Evolutionary conservation across 169 alveolate genomes (phyloP).

Genomic region (Miamiensis avidus): DNA sequence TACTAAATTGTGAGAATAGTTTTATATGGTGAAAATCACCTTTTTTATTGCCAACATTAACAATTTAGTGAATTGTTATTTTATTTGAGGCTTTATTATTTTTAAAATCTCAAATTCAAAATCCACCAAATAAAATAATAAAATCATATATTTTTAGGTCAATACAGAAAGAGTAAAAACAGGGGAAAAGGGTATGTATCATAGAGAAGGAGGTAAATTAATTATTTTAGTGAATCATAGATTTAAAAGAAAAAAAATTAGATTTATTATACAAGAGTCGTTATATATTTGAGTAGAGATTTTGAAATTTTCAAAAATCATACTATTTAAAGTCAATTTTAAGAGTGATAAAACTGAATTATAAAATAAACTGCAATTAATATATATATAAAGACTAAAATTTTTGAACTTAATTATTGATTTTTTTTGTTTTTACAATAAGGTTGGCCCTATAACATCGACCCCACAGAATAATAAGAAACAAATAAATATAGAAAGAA

Average conservation of each 20-base stretch:
- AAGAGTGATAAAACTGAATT: constrained; percentile 38
- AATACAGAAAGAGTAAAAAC: constrained; percentile 87
- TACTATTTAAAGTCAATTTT: constrained; percentile 44
- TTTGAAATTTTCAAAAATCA: constrained; percentile 37
- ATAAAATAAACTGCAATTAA: constrained; percentile 31
- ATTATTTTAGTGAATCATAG: background rate
- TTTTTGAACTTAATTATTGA: too few species aligned
- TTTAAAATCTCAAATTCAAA: background rate
- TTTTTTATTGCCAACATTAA: too few species aligned
- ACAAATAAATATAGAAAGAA: constrained; percentile 85
- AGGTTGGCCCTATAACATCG: constrained; percentile 94
- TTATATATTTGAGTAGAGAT: background rate
- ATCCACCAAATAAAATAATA: background rate
- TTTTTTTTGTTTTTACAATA: constrained; percentile 42
- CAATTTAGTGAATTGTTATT: too few species aligned
- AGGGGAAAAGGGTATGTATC: constrained; percentile 84
- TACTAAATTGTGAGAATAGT: too few species aligned
- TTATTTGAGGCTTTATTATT: too few species aligned
- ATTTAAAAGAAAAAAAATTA: background rate
- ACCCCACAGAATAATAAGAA: constrained; percentile 89
- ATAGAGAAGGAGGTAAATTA: constrained; percentile 84
- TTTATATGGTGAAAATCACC: too few species aligned
- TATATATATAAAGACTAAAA: constrained; percentile 5
- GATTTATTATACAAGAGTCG: background rate
- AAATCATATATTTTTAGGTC: constrained; percentile 45